A percentile compares a stretch with the other conserved stretches of the same genome.
Evolutionary conservation across 2,329 filamentous ascomycete species (phyloP).

Genomic region (Geosmithia morbida): DNA sequence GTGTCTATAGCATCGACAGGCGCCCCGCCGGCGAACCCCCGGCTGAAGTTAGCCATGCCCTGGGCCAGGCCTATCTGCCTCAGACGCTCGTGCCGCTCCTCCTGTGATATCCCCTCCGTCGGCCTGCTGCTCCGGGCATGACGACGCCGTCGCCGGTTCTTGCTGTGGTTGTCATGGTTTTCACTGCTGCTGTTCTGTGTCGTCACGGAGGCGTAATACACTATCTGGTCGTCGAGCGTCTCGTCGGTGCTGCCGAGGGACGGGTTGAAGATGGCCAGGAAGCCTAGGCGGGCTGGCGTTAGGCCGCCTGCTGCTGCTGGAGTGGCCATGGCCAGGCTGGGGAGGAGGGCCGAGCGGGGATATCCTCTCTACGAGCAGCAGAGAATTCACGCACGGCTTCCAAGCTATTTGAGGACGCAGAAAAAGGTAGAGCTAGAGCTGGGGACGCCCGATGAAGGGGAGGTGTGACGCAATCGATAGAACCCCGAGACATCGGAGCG

Average conservation of each 20-base stretch:
- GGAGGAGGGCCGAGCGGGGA: constrained; percentile 1
- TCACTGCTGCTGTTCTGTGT: constrained; percentile 12
- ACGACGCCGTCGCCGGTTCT: constrained; percentile 22
- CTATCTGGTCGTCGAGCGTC: constrained; percentile 64
- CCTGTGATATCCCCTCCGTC: constrained; percentile 31
- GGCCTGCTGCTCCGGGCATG: constrained; percentile 19
- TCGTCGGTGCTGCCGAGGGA: constrained; percentile 48
- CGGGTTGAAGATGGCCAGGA: constrained; percentile 91
- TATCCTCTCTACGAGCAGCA: background rate
- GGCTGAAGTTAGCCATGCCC: constrained; percentile 88
- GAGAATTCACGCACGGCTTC: no score
- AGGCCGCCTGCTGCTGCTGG: constrained; percentile 6
- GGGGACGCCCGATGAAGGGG: background rate
- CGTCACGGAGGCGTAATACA: constrained; percentile 61
- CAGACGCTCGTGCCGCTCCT: constrained; percentile 72
- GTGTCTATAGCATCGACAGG: constrained; percentile 80
- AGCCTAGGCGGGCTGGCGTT: constrained; percentile 68
- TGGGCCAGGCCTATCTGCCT: constrained; percentile 92
- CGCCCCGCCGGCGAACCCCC: constrained; percentile 67
- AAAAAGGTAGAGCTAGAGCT: background rate
- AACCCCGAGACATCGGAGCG: no score
- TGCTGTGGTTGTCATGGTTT: constrained; percentile 3
- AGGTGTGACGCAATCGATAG: background rate
- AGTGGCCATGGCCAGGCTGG: constrained; percentile 1
- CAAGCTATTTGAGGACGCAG: background rate